Base-by-base conservation (phyloP, 2,329 filamentous ascomycete species). In the Epichloe uncinata region DNA sequence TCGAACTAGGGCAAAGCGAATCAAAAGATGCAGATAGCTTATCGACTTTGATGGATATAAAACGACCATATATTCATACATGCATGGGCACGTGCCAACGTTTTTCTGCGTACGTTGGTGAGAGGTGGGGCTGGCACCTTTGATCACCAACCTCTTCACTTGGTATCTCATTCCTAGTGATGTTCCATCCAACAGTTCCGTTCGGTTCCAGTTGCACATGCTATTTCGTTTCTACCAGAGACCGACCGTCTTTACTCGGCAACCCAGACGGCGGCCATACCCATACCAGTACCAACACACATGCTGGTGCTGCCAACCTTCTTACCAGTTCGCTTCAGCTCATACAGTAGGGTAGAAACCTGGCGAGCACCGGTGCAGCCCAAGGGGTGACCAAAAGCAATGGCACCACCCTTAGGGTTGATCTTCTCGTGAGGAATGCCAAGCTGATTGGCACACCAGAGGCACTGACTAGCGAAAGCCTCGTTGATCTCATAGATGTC, bases 401-500 rank as follows among this genome's bases (percentile, higher is more conserved):
- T 96, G 35, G 90, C 90, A 55, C 91, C 91, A 57, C 91, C 93
- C 78, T 96, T 95, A 60, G 91, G 91, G 73, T 97, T 97, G 64
- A 98, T 82, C 79, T 96, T 97, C 57, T 87, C 83, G 53, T 75
- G 64, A 48, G 88, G 85, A 30, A 98, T 71, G 42, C 84, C 84
- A 20, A 98, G 79, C 74, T 96, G 83, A 61, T 93, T 87, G 55
- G 87, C 81, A 68, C 89, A 96, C 85, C 86, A 97, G 57, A 97
- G 69, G 69, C 88, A 95, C 77, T 97, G 91, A 55, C 81, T 87
- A 34, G 93, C 93, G 67, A 98, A 98, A 1, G 93, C 93, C 78
- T 98, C 93, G 74, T 98, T 98, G 77, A 98, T 96, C 79, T 98
- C 93, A 63, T 80, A 97, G 63, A 97, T 91, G 66, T 97, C 93